phyloP scores from a whole-genome alignment of 164 flowering plant genomes.

The Kingdonia uniflora region DNA sequence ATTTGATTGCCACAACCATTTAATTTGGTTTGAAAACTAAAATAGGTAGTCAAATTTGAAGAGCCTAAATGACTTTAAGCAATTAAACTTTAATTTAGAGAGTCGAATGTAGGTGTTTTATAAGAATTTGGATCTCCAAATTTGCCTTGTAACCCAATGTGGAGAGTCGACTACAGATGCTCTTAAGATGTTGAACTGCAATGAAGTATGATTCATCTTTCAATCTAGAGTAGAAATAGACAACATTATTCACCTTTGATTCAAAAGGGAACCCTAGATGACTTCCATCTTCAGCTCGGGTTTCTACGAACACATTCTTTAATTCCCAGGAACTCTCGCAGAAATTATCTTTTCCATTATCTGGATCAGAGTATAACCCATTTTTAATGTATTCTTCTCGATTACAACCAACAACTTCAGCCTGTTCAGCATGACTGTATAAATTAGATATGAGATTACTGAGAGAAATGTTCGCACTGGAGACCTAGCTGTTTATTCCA shows the following conservation, averaged over 20 bases:
- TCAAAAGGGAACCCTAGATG: constrained; percentile 10
- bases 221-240: constrained; percentile 47
- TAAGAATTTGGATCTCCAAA: no score
- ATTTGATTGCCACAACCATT: no score
- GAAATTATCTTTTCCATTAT: constrained; percentile 24
- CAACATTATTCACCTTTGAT: constrained; percentile 20
- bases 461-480: constrained; percentile 22
- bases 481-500: constrained; percentile 12
- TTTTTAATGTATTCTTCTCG: constrained; percentile 13
- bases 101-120: no score
- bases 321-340: constrained; percentile 63
- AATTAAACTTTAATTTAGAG: no score
- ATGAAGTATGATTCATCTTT: constrained; percentile 34
- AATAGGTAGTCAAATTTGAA: no score
- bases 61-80: no score
- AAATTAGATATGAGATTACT: constrained; percentile 49
- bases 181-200: constrained; percentile 39
- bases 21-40: no score
- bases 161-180: no score
- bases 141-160: no score
- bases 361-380: constrained; percentile 20
- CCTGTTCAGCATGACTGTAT: constrained; percentile 41
- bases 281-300: constrained; percentile 13
- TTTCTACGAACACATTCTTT: constrained; percentile 34
- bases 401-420: constrained; percentile 14